Evolutionary conservation across 2,329 filamentous ascomycete species (phyloP), one percentile per base, ranked within the genome.

Genomic region (Aspergillus sp.): DNA sequence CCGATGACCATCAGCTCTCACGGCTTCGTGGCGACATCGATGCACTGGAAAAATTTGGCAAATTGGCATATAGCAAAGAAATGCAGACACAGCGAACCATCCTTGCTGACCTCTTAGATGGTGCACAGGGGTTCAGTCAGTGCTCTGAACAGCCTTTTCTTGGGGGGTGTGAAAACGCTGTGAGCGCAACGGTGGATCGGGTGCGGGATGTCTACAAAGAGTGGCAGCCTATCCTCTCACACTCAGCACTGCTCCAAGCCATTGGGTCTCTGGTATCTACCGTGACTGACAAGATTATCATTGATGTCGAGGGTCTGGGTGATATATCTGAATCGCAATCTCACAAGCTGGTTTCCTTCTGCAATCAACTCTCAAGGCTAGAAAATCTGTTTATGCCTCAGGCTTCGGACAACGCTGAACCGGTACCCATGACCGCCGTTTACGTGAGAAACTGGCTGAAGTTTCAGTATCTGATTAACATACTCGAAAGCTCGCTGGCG

Each of bases 21-120:
- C 79, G 78, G 37, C 73, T 87, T n/a, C 76, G 79, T 33, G 65
- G 77, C 13, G 84, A 87, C 64, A 77, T 84, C 56, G 79, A 80
- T 56, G 75, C 79, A 1, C 77, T 88, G 19, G 81, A 86, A 58
- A 79, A 76, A 50, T 87, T 86, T 62, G 84, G 83, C 44, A 85
- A 84, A 67, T 71, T 82, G 30, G 83, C 84, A 2, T 88, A 88
- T 63, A 81, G 82, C 59, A 81, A 81, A 54, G 86, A 87, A 69
- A 86, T 88, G 83, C 84, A 87, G 54, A 82, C 81, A 2, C 86
- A 88, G 64, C 78, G 84, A 53, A 86, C 83, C 2, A 85, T 88
- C 60, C 73, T 88, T 12, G 78, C 78, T 19, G 86, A 88, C 67
- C 74, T 87, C 15, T 80, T 88, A 5, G 85, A 87, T 64, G 83